Evolutionary conservation across 306 rosid genomes (phyloP).

Genomic region (Pyrus bretschneideri): DNA sequence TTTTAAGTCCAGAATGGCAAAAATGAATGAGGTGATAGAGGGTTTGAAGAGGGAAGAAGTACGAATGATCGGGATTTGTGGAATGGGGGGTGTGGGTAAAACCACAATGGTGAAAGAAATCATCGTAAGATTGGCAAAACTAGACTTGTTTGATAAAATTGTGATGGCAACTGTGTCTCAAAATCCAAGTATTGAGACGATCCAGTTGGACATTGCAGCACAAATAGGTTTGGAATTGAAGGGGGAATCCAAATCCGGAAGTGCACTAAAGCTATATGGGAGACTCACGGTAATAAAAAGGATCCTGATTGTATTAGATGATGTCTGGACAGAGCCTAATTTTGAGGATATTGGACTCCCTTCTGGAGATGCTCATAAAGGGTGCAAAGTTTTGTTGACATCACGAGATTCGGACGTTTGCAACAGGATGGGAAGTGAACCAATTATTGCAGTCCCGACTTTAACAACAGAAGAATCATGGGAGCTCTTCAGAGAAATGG

Average conservation of each 20-base stretch:
- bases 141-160: not conserved
- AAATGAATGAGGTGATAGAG: not conserved
- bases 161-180: not conserved
- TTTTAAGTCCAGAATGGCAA: not conserved
- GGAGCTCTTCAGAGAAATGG: constrained; percentile 12
- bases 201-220: not conserved
- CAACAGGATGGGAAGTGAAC: constrained; percentile 4
- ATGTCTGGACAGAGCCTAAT: constrained; percentile 18
- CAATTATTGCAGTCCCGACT: not conserved
- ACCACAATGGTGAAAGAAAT: constrained; percentile 14
- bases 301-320: constrained; percentile 26
- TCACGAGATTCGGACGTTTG: constrained; percentile 21
- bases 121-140: not conserved
- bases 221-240: not conserved
- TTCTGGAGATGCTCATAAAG: not conserved
- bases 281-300: not conserved
- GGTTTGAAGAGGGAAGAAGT: not conserved
- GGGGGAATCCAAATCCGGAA: not conserved
- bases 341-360: constrained; percentile 24
- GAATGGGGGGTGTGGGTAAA: not conserved
- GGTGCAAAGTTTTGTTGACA: constrained; percentile 25
- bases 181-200: not conserved
- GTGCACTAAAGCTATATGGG: not conserved
- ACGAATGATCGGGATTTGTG: not conserved
- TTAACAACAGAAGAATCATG: constrained; percentile 11